Percentiles rank a stretch among this genome's conserved stretches.
Conservation (phyloP, 208 protist species). For the Phytomonas serpens region DNA sequence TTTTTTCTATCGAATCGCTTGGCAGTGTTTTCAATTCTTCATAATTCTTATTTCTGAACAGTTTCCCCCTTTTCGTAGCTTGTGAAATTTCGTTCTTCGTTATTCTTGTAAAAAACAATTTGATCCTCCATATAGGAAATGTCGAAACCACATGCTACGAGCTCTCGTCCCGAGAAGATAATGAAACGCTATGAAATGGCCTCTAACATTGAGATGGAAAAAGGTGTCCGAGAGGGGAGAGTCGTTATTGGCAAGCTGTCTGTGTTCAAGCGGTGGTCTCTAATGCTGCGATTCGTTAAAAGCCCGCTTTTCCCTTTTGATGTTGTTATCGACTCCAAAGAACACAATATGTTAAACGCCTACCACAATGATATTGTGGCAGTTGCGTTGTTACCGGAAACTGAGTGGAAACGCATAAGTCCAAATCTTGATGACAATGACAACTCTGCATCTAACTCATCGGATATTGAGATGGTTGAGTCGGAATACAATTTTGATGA, state of each 20-base stretch:
- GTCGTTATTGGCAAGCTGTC: constrained; percentile 49
- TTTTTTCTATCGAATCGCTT: background rate
- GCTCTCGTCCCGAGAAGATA: constrained; percentile 1
- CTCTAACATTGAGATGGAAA: constrained; percentile 32
- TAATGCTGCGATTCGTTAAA: constrained; percentile 37
- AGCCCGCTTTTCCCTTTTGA: constrained; percentile 39
- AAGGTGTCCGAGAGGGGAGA: constrained; percentile 27
- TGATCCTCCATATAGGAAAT: background rate
- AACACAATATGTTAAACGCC: constrained; percentile 18
- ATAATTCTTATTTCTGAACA: background rate
- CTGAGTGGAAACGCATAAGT: constrained; percentile 9
- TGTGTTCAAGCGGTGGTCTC: constrained; percentile 31
- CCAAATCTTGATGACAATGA: background rate
- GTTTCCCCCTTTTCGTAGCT: background rate
- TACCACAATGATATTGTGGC: constrained; percentile 65
- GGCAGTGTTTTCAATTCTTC: background rate
- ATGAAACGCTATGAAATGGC: constrained; percentile 25
- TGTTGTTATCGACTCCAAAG: constrained; percentile 33
- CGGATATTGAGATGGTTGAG: background rate
- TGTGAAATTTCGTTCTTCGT: no score
- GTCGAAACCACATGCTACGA: background rate
- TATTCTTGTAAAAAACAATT: background rate
- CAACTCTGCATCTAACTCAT: background rate
- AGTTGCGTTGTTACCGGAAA: constrained; percentile 28
- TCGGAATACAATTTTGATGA: background rate